phyloP scores from a whole-genome alignment of 148 eudicot species.

The Nyssa sinensis region DNA sequence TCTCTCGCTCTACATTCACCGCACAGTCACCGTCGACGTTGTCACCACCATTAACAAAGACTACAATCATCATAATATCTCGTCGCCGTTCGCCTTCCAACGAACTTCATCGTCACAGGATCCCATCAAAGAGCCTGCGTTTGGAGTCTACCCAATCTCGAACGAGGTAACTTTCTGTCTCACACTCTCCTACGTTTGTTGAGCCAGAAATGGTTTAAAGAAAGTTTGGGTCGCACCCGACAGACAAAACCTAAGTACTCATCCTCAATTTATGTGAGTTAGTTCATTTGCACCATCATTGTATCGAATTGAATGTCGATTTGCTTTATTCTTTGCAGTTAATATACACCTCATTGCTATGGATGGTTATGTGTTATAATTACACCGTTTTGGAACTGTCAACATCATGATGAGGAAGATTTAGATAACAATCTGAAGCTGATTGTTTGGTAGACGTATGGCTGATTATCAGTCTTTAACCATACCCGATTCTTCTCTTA shows the following conservation, averaged over 20 bases:
- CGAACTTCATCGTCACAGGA: not conserved
- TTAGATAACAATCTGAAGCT: conserved; percentile 10
- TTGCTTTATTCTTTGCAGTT: not conserved
- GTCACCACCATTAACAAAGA: not conserved
- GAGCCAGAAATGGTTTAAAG: not conserved
- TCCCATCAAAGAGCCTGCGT: conserved; percentile 3
- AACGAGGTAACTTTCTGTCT: not conserved
- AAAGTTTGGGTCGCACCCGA: not conserved
- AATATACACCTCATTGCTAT: not conserved
- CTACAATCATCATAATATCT: not conserved
- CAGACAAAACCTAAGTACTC: not conserved
- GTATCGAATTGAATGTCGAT: not conserved
- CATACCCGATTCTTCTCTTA: conserved; percentile 30
- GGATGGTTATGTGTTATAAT: conserved; percentile 1
- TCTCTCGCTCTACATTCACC: too few species aligned
- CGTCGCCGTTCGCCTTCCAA: too few species aligned
- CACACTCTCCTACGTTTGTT: too few species aligned
- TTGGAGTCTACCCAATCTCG: not conserved
- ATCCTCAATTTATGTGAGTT: not conserved
- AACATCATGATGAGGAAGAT: conserved; percentile 20
- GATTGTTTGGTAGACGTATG: conserved; percentile 30
- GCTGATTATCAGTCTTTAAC: conserved; percentile 39
- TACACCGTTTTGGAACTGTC: not conserved
- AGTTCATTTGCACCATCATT: too few species aligned
- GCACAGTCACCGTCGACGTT: not conserved